Evolutionary conservation across 164 flowering plant genomes (phyloP).

Genomic region (Taxillus chinensis): DNA sequence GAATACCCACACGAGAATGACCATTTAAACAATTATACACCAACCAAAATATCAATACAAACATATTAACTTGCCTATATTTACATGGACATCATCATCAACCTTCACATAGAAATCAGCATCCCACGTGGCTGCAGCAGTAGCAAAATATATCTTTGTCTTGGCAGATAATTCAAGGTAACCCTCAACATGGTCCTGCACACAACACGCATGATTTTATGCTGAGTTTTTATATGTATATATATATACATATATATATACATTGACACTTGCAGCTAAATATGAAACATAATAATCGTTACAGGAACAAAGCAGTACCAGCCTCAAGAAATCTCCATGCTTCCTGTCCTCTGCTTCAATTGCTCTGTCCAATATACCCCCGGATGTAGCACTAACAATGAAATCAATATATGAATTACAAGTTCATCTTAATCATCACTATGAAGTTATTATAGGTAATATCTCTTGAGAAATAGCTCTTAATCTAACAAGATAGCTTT

Average conservation of each 20-base stretch:
- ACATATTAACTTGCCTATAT: conserved; percentile 33
- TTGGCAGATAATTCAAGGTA: conserved; percentile 65
- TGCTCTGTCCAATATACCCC: conserved; percentile 53
- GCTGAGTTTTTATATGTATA: no score
- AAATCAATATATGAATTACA: conserved; percentile 1
- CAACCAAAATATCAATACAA: no score
- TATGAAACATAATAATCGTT: neutral
- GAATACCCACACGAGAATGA: no score
- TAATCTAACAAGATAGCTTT: neutral
- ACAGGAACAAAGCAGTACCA: conserved; percentile 24
- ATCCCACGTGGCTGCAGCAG: conserved; percentile 54
- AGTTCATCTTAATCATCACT: neutral
- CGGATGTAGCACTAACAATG: conserved; percentile 40
- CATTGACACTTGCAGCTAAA: neutral
- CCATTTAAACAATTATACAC: no score
- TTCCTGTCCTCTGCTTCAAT: conserved; percentile 50
- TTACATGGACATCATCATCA: conserved; percentile 72
- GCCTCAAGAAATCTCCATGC: conserved; percentile 59
- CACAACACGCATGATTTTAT: neutral
- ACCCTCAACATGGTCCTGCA: conserved; percentile 65
- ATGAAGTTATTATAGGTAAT: neutral
- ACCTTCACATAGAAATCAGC: conserved; percentile 67
- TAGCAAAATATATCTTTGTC: conserved; percentile 54
- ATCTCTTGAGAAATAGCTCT: neutral
- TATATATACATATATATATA: neutral